Conservation (phyloP, 2,329 filamentous ascomycete species). For the Colletotrichum tabaci region DNA sequence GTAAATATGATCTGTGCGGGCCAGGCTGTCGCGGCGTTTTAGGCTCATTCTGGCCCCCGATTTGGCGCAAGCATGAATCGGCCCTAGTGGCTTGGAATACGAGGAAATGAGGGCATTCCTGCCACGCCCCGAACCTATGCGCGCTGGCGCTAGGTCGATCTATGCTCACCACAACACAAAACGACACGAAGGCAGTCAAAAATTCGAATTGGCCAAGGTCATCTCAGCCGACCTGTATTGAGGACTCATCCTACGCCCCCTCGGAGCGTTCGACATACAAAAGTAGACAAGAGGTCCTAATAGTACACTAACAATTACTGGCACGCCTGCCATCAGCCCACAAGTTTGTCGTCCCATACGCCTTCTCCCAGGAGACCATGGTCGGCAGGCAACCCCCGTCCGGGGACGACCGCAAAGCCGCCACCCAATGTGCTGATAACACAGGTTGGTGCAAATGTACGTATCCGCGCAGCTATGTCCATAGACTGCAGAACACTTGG, state of each 20-base stretch:
- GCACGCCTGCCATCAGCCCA: slow-evolving; percentile 33
- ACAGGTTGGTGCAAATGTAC: slow-evolving; percentile 42
- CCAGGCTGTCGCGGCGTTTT: slow-evolving; percentile 13
- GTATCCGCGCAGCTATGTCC: slow-evolving; percentile 42
- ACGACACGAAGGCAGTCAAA: not conserved
- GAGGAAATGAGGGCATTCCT: slow-evolving; percentile 25
- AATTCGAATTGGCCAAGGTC: slow-evolving; percentile 19
- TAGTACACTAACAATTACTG: slow-evolving; percentile 43
- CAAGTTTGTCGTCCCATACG: slow-evolving; percentile 10
- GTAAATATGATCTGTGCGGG: slow-evolving; percentile 22
- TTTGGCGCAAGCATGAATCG: slow-evolving; percentile 34
- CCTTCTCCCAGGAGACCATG: slow-evolving; percentile 16
- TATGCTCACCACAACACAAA: not conserved
- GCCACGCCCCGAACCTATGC: slow-evolving; percentile 12
- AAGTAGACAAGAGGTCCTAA: slow-evolving; percentile 41
- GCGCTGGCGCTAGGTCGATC: slow-evolving; percentile 1
- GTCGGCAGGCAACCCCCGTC: slow-evolving; percentile 8
- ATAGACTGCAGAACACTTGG: slow-evolving; percentile 37
- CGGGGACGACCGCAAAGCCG: slow-evolving; percentile 1
- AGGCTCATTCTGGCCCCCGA: slow-evolving; percentile 23
- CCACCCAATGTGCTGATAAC: not conserved
- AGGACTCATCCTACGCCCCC: slow-evolving; percentile 36
- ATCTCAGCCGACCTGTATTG: slow-evolving; percentile 39
- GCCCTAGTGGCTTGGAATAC: slow-evolving; percentile 26
- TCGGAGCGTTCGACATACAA: slow-evolving; percentile 37